phyloP scores from a whole-genome alignment of 1,284 basidiomycete genomes.

The Athelia sp. region DNA sequence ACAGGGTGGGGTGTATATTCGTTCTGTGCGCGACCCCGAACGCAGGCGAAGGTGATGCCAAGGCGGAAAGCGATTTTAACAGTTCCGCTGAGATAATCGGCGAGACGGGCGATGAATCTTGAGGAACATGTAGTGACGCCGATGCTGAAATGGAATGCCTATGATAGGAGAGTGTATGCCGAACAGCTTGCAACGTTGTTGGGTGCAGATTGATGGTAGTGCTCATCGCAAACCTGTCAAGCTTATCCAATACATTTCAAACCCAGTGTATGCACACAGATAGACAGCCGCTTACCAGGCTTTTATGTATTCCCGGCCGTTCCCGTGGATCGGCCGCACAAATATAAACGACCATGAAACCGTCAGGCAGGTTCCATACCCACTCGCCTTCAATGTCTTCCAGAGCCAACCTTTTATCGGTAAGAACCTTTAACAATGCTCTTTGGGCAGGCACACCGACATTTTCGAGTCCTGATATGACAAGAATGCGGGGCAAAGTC shows the following conservation, averaged over 20 bases:
- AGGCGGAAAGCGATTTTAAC: constrained; percentile 27
- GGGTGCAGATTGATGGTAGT: constrained; percentile 45
- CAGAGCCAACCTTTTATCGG: constrained; percentile 46
- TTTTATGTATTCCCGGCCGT: constrained; percentile 57
- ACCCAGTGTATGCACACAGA: neutral
- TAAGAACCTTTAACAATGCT: constrained; percentile 48
- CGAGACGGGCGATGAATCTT: constrained; percentile 10
- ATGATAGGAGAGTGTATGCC: constrained; percentile 30
- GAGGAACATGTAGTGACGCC: constrained; percentile 12
- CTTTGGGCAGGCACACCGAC: constrained; percentile 52
- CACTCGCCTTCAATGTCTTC: constrained; percentile 35
- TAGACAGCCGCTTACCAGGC: constrained; percentile 42
- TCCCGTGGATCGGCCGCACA: constrained; percentile 59
- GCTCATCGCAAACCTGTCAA: constrained; percentile 77
- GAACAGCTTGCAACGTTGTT: constrained; percentile 28
- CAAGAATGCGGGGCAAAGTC: constrained; percentile 54
- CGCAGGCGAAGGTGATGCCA: constrained; percentile 31
- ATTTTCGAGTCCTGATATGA: constrained; percentile 66
- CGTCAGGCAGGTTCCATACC: constrained; percentile 57
- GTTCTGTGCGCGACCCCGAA: constrained; percentile 31
- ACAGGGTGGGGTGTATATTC: constrained; percentile 42
- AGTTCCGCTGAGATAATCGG: constrained; percentile 13
- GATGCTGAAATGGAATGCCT: constrained; percentile 19
- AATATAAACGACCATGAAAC: constrained; percentile 69
- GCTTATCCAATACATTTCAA: constrained; percentile 30